Evolutionary conservation across 805 yeast genomes (phyloP).

Genomic region (Ogataea henricii): DNA sequence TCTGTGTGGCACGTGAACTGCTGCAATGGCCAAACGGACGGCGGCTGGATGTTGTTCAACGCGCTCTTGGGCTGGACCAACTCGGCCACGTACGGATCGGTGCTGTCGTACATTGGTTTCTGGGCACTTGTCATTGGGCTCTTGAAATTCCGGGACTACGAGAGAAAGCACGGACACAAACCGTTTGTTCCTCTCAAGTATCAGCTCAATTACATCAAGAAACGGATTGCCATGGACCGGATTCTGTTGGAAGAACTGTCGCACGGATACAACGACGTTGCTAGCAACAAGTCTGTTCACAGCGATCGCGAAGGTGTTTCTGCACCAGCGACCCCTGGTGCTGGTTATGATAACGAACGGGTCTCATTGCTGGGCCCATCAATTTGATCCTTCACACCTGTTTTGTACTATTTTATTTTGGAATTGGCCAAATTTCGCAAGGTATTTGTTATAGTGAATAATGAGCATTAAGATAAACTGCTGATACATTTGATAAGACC

Average conservation of each 20-base stretch:
- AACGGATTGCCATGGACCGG: conserved; percentile 34
- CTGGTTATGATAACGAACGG: background rate
- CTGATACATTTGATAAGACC: background rate
- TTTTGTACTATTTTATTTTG: background rate
- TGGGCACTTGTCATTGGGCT: conserved; percentile 59
- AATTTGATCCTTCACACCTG: background rate
- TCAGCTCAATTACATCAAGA: conserved; percentile 58
- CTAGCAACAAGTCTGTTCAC: conserved; percentile 22
- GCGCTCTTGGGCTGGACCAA: conserved; percentile 95
- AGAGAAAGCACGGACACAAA: conserved; percentile 58
- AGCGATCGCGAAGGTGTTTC: background rate
- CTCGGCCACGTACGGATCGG: conserved; percentile 89
- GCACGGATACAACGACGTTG: conserved; percentile 26
- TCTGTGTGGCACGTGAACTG: conserved; percentile 95
- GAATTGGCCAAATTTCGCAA: background rate
- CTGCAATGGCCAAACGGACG: conserved; percentile 91
- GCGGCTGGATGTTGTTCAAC: conserved; percentile 87
- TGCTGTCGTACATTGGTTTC: conserved; percentile 66
- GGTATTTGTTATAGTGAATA: too few relatives aligned
- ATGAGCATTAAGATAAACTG: background rate
- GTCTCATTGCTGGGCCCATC: conserved; percentile 5
- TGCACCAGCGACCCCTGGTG: background rate
- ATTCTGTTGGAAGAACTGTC: conserved; percentile 27
- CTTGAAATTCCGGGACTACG: conserved; percentile 45
- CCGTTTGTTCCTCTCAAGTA: conserved; percentile 62